Evolutionary conservation across 78 protist genomes (phyloP), one percentile per base, ranked within the genome.

Genomic region (Guillardia theta): DNA sequence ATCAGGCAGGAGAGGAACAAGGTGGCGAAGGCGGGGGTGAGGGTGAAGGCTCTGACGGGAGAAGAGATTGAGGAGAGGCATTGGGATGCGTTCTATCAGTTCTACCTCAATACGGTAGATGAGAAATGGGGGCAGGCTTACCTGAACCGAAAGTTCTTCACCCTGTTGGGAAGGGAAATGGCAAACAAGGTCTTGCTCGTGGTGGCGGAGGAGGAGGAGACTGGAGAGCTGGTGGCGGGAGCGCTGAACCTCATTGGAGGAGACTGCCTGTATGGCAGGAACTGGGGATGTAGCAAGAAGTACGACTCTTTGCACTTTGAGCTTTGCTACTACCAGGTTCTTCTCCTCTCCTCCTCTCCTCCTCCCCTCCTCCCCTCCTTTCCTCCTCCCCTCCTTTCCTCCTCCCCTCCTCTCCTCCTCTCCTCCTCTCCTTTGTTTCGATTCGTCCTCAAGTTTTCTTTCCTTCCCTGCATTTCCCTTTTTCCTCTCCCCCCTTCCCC

Each of bases 291-390:
- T 45, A 33, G 9, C n/a, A 0, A 10, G 27, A 19, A 48, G 93
- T 39, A 33, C 44, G 93, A 88, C 93, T 3, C 46, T 19, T 64
- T 88, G 2, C 93, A 88, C 64, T 88, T 88, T 24, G 93, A 88
- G 64, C 70, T 88, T 18, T 88, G 93, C 93, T 88, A 88, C 44
- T 88, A 88, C 44, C 93, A 88, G 93, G 88, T 43, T 22, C 9
- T n/a, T 22, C 15, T 50, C 15, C 30, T 50, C 58, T 50, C 12
- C 12, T 15, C 12, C 10, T 21, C 39, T 21, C 6, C 12, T 15
- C 12, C 58, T 50, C 58, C 58, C 58, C 15, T 50, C 58, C 58
- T 50, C 58, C 30, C n/a, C n/a, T n/a, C n/a, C 58, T 50, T 15
- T 50, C 15, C 15, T 15, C 15, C 58, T 50, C 58, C 58, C 58